Base-by-base conservation (phyloP, 495 filamentous ascomycete genomes). In the Aspergillus carlsbadensis region DNA sequence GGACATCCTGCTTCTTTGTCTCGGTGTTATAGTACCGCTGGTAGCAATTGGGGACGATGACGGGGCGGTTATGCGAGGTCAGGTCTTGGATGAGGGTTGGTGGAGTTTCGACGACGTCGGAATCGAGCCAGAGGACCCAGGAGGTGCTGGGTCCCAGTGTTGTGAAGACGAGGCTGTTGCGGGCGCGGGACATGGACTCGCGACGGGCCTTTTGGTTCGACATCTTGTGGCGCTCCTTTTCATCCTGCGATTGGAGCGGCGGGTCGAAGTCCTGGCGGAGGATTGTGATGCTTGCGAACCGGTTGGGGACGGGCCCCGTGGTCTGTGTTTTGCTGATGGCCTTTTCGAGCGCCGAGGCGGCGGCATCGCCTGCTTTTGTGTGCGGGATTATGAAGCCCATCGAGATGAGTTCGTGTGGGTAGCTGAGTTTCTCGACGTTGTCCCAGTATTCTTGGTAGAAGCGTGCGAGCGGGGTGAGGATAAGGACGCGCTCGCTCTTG, bases 381-480 rank as follows among this genome's bases (percentile, higher is more conserved):
- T 93, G 92, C 8, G 94, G 95, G 24, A 95, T 83, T 65, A 98
- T 98, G 73, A 97, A 98, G n/a, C 90, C 94, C 21, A 98, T 77
- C 0, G 90, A 91, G 64, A 98, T 91, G 39, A 98, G 78, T 42
- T 96, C 91, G 74, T 96, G 95, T 8, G 94, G 95, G 69, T 96
- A 98, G 63, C 71, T 79, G 42, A 98, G 77, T 59, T 83, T 82
- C 39, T 90, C 72, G n/a, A 98, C 77, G 68, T 98, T 98, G 61
- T 92, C 87, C 95, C 95, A 98, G 78, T 96, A 98, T 59, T 77
- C 87, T 60, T 87, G 86, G 72, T 96, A 98, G 76, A 98, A 98
- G 63, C 87, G 82, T 40, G 90, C 89, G 66, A 98, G 84, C 3
- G 94, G 94, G 0, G 94, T 98, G 56, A 98, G 83, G 67, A 98